These are phyloP conservation scores for Psilocybe azurescens DNA, from an alignment of 768 basidiomycete genomes.

Conservation along the genomic window DNA sequence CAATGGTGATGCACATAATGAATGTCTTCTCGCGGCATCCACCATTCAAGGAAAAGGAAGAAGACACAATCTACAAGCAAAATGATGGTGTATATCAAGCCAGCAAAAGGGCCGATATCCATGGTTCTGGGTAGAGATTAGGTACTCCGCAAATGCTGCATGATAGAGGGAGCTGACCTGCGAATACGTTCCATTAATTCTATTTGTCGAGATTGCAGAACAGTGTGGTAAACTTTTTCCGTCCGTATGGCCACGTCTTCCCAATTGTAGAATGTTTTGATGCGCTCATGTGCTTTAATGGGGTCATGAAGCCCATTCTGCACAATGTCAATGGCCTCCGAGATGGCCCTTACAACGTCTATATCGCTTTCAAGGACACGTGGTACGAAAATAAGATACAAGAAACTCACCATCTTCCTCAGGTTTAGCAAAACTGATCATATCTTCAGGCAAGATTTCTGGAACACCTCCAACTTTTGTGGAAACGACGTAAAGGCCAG, in stretches of 20 bases:
- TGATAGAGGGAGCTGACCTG: conserved; percentile 50
- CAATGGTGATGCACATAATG: conserved; percentile 77
- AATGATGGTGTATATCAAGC: conserved; percentile 88
- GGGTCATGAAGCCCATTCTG: conserved; percentile 75
- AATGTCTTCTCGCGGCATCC: conserved; percentile 76
- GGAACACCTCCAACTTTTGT: conserved; percentile 96
- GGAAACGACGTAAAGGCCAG: conserved; percentile 92
- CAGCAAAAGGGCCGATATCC: conserved; percentile 78
- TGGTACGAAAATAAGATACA: neutral
- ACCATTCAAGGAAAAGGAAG: conserved; percentile 84
- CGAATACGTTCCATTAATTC: conserved; percentile 81
- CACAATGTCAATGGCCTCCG: conserved; percentile 79
- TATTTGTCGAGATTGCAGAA: conserved; percentile 61
- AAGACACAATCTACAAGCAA: conserved; percentile 90
- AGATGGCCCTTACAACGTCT: conserved; percentile 89
- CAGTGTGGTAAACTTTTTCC: conserved; percentile 80
- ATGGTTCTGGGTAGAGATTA: conserved; percentile 58
- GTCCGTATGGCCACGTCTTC: conserved; percentile 77
- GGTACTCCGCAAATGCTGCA: neutral
- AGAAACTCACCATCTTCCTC: conserved; percentile 83
- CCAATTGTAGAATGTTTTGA: conserved; percentile 91
- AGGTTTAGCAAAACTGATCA: conserved; percentile 95
- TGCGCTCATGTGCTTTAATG: conserved; percentile 71
- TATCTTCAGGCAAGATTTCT: conserved; percentile 90
- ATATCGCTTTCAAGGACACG: conserved; percentile 1